phyloP scores from a whole-genome alignment of 352 stramenopile species.

The Achlya hypogyna region DNA sequence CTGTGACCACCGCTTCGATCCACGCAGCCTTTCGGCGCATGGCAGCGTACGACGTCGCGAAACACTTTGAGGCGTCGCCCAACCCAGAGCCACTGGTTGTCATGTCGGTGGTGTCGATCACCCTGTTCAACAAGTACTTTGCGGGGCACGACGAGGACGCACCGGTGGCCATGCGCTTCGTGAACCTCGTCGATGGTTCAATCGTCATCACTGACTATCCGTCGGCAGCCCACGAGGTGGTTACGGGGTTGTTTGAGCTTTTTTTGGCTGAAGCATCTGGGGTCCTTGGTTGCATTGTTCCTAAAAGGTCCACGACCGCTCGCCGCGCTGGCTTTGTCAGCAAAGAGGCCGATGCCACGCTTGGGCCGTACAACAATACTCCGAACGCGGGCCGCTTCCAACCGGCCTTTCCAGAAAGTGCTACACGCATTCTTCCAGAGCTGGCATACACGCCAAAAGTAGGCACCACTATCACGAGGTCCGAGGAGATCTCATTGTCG shows the following conservation, averaged over 20 bases:
- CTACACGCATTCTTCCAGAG: too few relatives aligned
- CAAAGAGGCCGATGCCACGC: neutral
- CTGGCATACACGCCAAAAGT: too few relatives aligned
- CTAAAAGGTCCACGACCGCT: neutral
- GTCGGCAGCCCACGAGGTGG: neutral
- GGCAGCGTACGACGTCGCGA: too few relatives aligned
- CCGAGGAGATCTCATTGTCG: too few relatives aligned
- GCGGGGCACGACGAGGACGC: neutral
- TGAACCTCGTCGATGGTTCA: neutral
- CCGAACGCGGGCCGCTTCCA: too few relatives aligned
- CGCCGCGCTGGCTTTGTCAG: neutral
- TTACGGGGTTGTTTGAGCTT: neutral
- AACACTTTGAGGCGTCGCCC: too few relatives aligned
- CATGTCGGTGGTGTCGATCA: neutral
- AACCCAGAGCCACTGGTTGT: neutral
- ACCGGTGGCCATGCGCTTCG: neutral
- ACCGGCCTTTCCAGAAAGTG: too few relatives aligned
- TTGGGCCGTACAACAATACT: too few relatives aligned
- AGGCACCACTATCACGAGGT: too few relatives aligned
- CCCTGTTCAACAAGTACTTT: neutral
- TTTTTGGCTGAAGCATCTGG: neutral
- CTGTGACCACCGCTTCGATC: too few relatives aligned
- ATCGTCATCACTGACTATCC: neutral
- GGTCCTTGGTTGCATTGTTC: neutral
- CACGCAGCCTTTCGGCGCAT: too few relatives aligned